These are phyloP conservation scores for Cystobasidiaceae sp. DNA, from an alignment of 1,284 basidiomycete genomes.

Conservation along the genomic window DNA sequence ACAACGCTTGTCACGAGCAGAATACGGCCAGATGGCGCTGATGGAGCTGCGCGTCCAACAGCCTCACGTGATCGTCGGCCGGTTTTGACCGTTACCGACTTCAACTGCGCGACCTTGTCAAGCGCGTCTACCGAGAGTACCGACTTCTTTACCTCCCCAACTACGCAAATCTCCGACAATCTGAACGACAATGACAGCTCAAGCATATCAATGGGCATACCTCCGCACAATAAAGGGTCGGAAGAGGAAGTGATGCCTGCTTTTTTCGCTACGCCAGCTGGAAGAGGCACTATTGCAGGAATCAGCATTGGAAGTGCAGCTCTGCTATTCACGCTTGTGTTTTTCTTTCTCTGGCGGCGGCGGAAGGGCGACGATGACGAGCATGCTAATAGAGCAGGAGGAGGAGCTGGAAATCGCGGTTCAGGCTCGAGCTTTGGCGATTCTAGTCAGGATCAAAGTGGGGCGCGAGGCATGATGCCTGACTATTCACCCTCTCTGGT, in stretches of 20 bases:
- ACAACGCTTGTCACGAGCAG: too few species aligned
- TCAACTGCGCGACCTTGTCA: not conserved
- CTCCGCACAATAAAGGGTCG: too few species aligned
- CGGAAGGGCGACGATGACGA: not conserved
- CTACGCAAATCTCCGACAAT: too few species aligned
- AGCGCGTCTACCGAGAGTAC: too few species aligned
- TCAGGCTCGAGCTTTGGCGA: slow-evolving; percentile 21
- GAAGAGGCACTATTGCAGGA: slow-evolving; percentile 24
- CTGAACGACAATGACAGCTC: too few species aligned
- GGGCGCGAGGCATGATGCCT: not conserved
- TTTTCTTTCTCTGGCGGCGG: slow-evolving; percentile 10
- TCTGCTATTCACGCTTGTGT: not conserved
- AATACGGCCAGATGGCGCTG: too few species aligned
- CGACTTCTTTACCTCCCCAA: too few species aligned
- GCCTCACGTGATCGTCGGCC: not conserved
- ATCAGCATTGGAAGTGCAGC: not conserved
- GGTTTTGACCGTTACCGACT: not conserved
- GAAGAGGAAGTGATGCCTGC: not conserved
- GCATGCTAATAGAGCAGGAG: too few species aligned
- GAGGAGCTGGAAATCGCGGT: not conserved
- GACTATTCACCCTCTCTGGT: not conserved
- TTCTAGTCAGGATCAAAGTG: not conserved
- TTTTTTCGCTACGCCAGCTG: slow-evolving; percentile 25
- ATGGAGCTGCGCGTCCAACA: too few species aligned
- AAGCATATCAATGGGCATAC: too few species aligned